phyloP scores from a whole-genome alignment of 2,329 filamentous ascomycete species.

The Chaetomium globosum region DNA sequence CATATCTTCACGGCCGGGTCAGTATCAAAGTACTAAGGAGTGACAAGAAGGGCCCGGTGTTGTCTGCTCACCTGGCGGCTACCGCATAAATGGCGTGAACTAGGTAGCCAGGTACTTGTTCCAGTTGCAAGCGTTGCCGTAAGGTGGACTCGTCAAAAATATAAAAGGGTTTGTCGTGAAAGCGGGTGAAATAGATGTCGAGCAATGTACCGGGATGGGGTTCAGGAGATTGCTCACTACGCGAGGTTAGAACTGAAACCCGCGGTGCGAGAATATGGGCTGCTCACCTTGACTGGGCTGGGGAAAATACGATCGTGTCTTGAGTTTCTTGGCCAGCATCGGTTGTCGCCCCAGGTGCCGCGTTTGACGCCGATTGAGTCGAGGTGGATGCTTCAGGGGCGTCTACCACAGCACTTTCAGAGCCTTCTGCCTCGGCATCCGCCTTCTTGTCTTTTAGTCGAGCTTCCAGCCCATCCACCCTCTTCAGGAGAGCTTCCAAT shows the following conservation, averaged over 20 bases:
- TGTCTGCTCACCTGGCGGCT: slow-evolving; percentile 57
- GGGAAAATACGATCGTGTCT: slow-evolving; percentile 50
- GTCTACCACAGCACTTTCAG: slow-evolving; percentile 38
- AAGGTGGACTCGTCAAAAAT: slow-evolving; percentile 77
- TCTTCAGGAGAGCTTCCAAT: slow-evolving; percentile 78
- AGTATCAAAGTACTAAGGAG: slow-evolving; percentile 38
- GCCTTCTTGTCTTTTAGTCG: slow-evolving; percentile 70
- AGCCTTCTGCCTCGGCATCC: slow-evolving; percentile 37
- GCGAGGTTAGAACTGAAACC: not conserved
- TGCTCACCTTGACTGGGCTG: slow-evolving; percentile 45
- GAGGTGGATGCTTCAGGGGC: slow-evolving; percentile 31
- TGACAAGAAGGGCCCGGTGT: not conserved
- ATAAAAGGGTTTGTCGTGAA: slow-evolving; percentile 81
- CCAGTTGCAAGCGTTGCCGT: slow-evolving; percentile 69
- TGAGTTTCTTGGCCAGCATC: slow-evolving; percentile 42
- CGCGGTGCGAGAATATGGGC: not conserved
- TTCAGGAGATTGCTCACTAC: slow-evolving; percentile 50
- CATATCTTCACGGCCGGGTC: slow-evolving; percentile 59
- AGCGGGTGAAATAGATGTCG: slow-evolving; percentile 76
- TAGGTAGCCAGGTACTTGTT: slow-evolving; percentile 62
- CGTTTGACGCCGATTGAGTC: slow-evolving; percentile 26
- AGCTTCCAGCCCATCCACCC: slow-evolving; percentile 82
- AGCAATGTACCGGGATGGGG: slow-evolving; percentile 65
- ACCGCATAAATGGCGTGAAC: slow-evolving; percentile 63
- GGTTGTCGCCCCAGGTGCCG: slow-evolving; percentile 42